These are phyloP conservation scores for Thermomucor indicae-seudaticae DNA, from an alignment of 371 early-diverging fungal species.

Conservation along the genomic window DNA sequence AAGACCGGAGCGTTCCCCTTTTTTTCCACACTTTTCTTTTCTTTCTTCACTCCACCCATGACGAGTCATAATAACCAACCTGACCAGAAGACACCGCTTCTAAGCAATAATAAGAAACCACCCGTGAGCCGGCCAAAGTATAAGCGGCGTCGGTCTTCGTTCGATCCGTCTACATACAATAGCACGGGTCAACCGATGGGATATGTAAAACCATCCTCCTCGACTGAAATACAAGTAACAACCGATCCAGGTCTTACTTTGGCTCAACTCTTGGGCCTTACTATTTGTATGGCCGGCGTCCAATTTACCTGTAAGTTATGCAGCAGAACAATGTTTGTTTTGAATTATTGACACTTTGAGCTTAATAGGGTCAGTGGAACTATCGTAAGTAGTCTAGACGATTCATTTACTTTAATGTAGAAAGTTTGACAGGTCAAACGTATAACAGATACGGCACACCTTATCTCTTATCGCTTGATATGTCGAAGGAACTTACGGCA, in stretches of 20 bases:
- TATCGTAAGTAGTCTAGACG: slow-evolving; percentile 36
- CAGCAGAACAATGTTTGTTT: slow-evolving; percentile 4
- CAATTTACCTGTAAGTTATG: slow-evolving; percentile 64
- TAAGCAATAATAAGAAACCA: slow-evolving; percentile 19
- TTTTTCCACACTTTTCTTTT: slow-evolving; percentile 1
- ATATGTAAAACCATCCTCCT: slow-evolving; percentile 8
- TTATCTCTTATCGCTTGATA: slow-evolving; percentile 63
- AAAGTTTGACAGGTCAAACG: slow-evolving; percentile 44
- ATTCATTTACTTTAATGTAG: slow-evolving; percentile 25
- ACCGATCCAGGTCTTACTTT: slow-evolving; percentile 13
- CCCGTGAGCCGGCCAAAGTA: slow-evolving; percentile 29
- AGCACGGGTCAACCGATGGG: slow-evolving; percentile 21
- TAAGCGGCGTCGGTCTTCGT: slow-evolving; percentile 36
- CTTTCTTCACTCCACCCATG: too few relatives aligned
- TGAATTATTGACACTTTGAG: slow-evolving; percentile 1
- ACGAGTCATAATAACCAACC: slow-evolving; percentile 6
- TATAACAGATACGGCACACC: slow-evolving; percentile 67
- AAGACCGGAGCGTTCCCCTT: too few relatives aligned
- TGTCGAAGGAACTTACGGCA: slow-evolving; percentile 60
- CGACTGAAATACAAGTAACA: not conserved
- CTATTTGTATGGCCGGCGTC: slow-evolving; percentile 54
- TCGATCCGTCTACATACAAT: slow-evolving; percentile 40
- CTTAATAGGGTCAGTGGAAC: slow-evolving; percentile 49
- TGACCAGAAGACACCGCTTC: slow-evolving; percentile 13
- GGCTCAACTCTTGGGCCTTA: slow-evolving; percentile 8